These are phyloP conservation scores for Claviceps africana DNA, from an alignment of 2,329 filamentous ascomycete genomes.

Conservation along the genomic window DNA sequence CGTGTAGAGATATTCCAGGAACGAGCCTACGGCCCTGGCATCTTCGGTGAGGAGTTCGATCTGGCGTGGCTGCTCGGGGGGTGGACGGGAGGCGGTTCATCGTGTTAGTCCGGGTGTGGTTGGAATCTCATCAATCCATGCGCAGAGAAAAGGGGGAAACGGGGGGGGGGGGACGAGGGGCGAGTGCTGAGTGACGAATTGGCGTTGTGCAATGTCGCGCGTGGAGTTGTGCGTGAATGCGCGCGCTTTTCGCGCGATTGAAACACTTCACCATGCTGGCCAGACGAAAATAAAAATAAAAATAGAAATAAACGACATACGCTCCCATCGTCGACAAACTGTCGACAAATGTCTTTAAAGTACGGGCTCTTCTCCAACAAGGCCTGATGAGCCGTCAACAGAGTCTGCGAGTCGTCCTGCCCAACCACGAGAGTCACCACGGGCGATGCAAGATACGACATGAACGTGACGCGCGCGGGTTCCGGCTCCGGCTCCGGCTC, in stretches of 20 bases:
- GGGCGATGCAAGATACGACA: slow-evolving; percentile 52
- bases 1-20: slow-evolving; percentile 28
- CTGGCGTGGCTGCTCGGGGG: slow-evolving; percentile 37
- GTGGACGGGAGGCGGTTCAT: not conserved
- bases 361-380: slow-evolving; percentile 62
- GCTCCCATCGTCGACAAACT: slow-evolving; percentile 46
- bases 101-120: not conserved
- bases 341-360: slow-evolving; percentile 49
- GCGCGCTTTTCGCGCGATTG: not conserved
- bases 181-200: too few species aligned
- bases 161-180: too few species aligned
- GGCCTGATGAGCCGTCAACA: slow-evolving; percentile 66
- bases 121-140: too few species aligned
- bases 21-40: slow-evolving; percentile 22
- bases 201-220: not conserved
- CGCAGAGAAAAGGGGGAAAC: too few species aligned
- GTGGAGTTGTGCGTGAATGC: not conserved
- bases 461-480: slow-evolving; percentile 30
- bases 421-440: slow-evolving; percentile 56
- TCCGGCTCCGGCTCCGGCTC: slow-evolving; percentile 14
- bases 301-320: slow-evolving; percentile 28
- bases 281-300: too few species aligned
- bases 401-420: slow-evolving; percentile 39
- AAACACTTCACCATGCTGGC: too few species aligned
- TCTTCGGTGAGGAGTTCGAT: slow-evolving; percentile 44